Conservation (phyloP, 2,329 filamentous ascomycete species). For the Metarhizium anisopliae region DNA sequence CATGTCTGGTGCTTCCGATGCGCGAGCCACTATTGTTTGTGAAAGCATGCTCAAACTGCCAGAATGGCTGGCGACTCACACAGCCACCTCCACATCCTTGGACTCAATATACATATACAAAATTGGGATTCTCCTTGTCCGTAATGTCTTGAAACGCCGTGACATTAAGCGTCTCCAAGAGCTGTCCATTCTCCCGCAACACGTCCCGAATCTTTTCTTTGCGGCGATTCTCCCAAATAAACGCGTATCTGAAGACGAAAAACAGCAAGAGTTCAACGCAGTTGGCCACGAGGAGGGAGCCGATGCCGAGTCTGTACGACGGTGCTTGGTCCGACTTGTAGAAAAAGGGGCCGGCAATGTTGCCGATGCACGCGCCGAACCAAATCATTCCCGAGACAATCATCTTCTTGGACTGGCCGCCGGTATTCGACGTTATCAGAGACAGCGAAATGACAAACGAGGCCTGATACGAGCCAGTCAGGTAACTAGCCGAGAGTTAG, state of each 20-base stretch:
- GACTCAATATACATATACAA: constrained; percentile 28
- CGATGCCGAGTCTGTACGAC: constrained; percentile 30
- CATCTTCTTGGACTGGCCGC: constrained; percentile 54
- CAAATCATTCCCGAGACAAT: constrained; percentile 54
- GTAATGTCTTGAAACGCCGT: constrained; percentile 33
- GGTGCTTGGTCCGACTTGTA: constrained; percentile 45
- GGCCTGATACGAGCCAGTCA: constrained; percentile 29
- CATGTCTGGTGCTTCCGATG: too few species aligned
- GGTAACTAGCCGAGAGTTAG: constrained; percentile 14
- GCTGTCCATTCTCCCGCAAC: constrained; percentile 15
- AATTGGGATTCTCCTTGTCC: constrained; percentile 33
- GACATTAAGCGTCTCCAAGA: constrained; percentile 22
- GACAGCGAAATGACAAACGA: constrained; percentile 32
- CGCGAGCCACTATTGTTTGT: too few species aligned
- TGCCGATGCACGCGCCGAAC: constrained; percentile 50
- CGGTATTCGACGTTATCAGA: constrained; percentile 40
- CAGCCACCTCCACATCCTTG: neutral
- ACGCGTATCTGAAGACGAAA: constrained; percentile 27
- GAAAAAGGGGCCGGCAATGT: constrained; percentile 55
- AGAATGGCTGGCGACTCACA: too few species aligned
- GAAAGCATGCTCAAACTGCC: too few species aligned
- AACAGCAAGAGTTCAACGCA: constrained; percentile 29
- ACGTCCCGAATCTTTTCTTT: constrained; percentile 26
- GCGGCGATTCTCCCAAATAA: constrained; percentile 29
- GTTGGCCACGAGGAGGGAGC: constrained; percentile 31